phyloP scores from a whole-genome alignment of 495 filamentous ascomycete species.

The Immersiella caudata region DNA sequence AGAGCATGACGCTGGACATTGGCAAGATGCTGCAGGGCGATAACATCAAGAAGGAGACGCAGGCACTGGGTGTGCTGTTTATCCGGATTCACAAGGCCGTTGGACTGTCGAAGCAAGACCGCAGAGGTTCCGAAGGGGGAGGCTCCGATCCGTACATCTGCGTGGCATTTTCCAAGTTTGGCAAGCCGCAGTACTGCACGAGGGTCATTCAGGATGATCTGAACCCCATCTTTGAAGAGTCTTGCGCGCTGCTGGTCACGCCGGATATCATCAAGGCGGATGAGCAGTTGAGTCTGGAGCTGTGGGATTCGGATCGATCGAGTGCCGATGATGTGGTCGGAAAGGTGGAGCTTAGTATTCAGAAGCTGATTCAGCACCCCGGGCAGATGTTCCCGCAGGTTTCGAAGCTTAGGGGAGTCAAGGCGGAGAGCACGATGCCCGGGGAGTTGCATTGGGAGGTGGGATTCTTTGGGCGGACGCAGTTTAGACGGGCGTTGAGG shows the following conservation, averaged over 20 bases:
- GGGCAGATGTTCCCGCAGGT: slow-evolving; percentile 89
- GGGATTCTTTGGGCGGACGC: slow-evolving; percentile 87
- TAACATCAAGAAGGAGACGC: slow-evolving; percentile 83
- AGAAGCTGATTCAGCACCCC: slow-evolving; percentile 91
- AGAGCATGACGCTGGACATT: slow-evolving; percentile 89
- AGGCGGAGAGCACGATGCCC: slow-evolving; percentile 85
- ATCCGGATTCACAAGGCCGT: slow-evolving; percentile 85
- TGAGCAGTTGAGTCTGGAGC: slow-evolving; percentile 88
- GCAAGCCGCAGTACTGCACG: slow-evolving; percentile 97
- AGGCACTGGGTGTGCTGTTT: slow-evolving; percentile 85
- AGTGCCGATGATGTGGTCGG: slow-evolving; percentile 93
- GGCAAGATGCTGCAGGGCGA: slow-evolving; percentile 89
- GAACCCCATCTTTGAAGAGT: slow-evolving; percentile 92
- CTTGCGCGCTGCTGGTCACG: slow-evolving; percentile 81
- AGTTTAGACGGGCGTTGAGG: slow-evolving; percentile 76
- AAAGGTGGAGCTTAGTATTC: slow-evolving; percentile 89
- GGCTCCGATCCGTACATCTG: slow-evolving; percentile 93
- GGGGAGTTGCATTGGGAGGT: slow-evolving; percentile 95
- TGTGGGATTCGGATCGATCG: slow-evolving; percentile 90
- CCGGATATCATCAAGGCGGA: slow-evolving; percentile 88
- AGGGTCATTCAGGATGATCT: slow-evolving; percentile 92
- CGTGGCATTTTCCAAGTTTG: slow-evolving; percentile 74
- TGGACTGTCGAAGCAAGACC: slow-evolving; percentile 90
- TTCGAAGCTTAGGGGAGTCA: slow-evolving; percentile 79
- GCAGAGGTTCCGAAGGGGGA: slow-evolving; percentile 77